These are phyloP conservation scores for Ascochyta viciae-villosae DNA, from an alignment of 2,329 filamentous ascomycete species.

Conservation along the genomic window DNA sequence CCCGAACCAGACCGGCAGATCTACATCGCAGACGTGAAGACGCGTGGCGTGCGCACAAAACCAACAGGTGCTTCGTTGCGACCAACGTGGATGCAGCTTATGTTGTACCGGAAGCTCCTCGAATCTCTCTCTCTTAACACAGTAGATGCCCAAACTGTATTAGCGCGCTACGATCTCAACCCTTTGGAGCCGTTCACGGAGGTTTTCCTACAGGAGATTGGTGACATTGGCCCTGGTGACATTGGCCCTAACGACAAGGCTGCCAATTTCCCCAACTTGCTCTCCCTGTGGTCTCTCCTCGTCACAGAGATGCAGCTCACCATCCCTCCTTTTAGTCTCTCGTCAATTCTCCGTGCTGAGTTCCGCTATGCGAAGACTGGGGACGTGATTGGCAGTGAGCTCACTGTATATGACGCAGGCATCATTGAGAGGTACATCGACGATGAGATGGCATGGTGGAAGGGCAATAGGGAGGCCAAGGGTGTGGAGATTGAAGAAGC, in stretches of 20 bases:
- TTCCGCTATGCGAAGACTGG: constrained; percentile 59
- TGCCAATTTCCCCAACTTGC: constrained; percentile 65
- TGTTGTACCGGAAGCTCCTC: constrained; percentile 88
- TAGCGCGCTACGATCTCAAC: constrained; percentile 74
- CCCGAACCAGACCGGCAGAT: constrained; percentile 49
- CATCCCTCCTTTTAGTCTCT: constrained; percentile 58
- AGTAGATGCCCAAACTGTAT: constrained; percentile 72
- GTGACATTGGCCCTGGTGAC: constrained; percentile 63
- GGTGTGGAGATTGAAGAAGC: constrained; percentile 86
- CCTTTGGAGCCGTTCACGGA: constrained; percentile 75
- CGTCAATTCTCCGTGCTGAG: constrained; percentile 64
- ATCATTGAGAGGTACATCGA: constrained; percentile 71
- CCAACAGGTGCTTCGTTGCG: constrained; percentile 72
- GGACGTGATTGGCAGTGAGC: constrained; percentile 63
- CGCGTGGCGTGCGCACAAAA: constrained; percentile 68
- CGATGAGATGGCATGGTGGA: constrained; percentile 86
- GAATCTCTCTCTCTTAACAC: constrained; percentile 74
- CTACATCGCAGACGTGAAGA: constrained; percentile 93
- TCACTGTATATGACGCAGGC: constrained; percentile 70
- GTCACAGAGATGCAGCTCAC: constrained; percentile 62
- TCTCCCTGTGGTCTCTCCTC: constrained; percentile 68
- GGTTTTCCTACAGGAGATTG: constrained; percentile 77
- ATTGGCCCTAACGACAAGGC: constrained; percentile 60
- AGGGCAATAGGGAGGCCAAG: constrained; percentile 71
- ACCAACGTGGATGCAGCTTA: constrained; percentile 84